A percentile compares a stretch with the other conserved stretches of the same genome.
These are phyloP conservation scores for Pseudozyma sp. DNA, from an alignment of 1,284 basidiomycete genomes.

Conservation along the genomic window DNA sequence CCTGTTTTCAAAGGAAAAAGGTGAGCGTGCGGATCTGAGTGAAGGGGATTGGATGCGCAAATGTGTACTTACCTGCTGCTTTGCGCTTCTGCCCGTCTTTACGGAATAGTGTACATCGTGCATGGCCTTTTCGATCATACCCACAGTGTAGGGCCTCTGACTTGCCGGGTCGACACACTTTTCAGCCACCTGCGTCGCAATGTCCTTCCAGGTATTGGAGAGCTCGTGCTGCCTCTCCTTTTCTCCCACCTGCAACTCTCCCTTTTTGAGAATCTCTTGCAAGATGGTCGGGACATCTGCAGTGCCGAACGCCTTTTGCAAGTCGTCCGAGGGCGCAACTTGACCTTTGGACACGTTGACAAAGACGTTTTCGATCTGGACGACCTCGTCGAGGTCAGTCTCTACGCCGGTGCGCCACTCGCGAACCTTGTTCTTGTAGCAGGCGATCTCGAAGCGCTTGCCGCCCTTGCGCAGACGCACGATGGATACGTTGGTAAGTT, in stretches of 20 bases:
- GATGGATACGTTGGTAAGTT: constrained; percentile 92
- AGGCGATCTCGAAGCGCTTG: constrained; percentile 98
- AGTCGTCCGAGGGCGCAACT: constrained; percentile 86
- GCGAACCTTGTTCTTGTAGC: constrained; percentile 99
- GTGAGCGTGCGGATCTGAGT: neutral
- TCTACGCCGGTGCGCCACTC: constrained; percentile 95
- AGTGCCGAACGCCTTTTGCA: constrained; percentile 90
- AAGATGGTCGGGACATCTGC: constrained; percentile 80
- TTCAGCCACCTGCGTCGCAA: constrained; percentile 91
- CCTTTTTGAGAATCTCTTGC: constrained; percentile 92
- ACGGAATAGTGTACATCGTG: constrained; percentile 91
- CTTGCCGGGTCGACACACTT: constrained; percentile 94
- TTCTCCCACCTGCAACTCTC: constrained; percentile 95
- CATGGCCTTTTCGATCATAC: constrained; percentile 99
- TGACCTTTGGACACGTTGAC: constrained; percentile 96
- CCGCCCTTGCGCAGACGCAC: constrained; percentile 95
- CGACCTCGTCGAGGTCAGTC: constrained; percentile 91
- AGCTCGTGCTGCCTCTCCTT: constrained; percentile 95
- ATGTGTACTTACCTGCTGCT: constrained; percentile 70
- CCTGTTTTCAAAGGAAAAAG: constrained; percentile 71
- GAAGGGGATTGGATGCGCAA: neutral
- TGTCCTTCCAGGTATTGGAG: constrained; percentile 84
- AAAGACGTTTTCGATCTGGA: constrained; percentile 97
- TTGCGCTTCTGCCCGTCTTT: constrained; percentile 87
- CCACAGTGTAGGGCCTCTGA: constrained; percentile 88